Evolutionary conservation across 2,329 filamentous ascomycete genomes (phyloP).

Genomic region (Parasarocladium wereldwijsianum): DNA sequence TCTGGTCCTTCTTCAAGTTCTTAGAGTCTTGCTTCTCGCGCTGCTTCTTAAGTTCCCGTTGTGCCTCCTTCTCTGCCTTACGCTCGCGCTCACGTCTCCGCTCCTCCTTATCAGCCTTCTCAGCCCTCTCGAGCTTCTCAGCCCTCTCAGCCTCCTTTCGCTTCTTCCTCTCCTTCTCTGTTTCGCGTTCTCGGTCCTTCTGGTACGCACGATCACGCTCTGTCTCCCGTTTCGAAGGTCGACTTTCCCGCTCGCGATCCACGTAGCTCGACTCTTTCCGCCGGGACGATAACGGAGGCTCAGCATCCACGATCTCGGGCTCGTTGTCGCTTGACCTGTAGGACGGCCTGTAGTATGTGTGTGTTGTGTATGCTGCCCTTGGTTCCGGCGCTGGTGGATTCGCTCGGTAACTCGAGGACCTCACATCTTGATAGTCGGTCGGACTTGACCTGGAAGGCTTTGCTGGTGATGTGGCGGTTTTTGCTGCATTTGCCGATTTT

Average conservation of each 20-base stretch:
- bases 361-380: slow-evolving; percentile 21
- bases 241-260: slow-evolving; percentile 21
- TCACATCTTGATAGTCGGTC: slow-evolving; percentile 18
- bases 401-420: too few relatives aligned
- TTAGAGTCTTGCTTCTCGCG: slow-evolving; percentile 22
- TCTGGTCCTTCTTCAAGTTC: slow-evolving; percentile 20
- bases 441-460: slow-evolving; percentile 12
- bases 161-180: slow-evolving; percentile 11
- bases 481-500: slow-evolving; percentile 25
- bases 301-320: slow-evolving; percentile 27
- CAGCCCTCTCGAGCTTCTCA: slow-evolving; percentile 12
- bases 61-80: slow-evolving; percentile 18
- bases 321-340: slow-evolving; percentile 24
- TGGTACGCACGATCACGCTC: slow-evolving; percentile 23
- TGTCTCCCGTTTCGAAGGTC: slow-evolving; percentile 25
- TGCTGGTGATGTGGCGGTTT: slow-evolving; percentile 28
- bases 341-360: neutral
- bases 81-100: slow-evolving; percentile 12
- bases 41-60: slow-evolving; percentile 19
- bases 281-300: slow-evolving; percentile 19
- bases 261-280: slow-evolving; percentile 30
- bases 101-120: slow-evolving; percentile 11
- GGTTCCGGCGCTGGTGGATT: slow-evolving; percentile 21
- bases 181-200: slow-evolving; percentile 18
- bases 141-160: slow-evolving; percentile 10